Conservation (phyloP, 2,329 filamentous ascomycete species). For the Cladosporium sp. region DNA sequence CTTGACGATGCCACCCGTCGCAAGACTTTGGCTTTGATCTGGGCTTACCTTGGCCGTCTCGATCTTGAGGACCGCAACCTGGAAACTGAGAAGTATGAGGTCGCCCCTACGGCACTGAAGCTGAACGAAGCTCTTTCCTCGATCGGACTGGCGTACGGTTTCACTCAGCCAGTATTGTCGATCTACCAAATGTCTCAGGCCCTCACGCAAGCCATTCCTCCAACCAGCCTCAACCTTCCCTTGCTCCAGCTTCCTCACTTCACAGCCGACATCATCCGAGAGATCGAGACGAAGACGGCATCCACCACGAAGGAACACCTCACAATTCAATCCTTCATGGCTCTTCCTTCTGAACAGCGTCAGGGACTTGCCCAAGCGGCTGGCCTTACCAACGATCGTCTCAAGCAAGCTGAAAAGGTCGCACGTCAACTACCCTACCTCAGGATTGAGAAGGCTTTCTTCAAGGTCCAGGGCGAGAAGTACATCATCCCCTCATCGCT, state of each 20-base stretch:
- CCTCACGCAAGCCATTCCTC: slow-evolving; percentile 84
- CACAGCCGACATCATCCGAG: slow-evolving; percentile 58
- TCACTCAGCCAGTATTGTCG: slow-evolving; percentile 73
- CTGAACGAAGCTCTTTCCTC: slow-evolving; percentile 83
- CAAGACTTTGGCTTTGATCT: slow-evolving; percentile 84
- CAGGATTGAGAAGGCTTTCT: slow-evolving; percentile 86
- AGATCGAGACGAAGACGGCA: slow-evolving; percentile 62
- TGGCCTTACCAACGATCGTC: slow-evolving; percentile 71
- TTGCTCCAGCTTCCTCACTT: slow-evolving; percentile 90
- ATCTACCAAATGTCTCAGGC: slow-evolving; percentile 80
- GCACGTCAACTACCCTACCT: slow-evolving; percentile 81
- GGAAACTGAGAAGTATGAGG: slow-evolving; percentile 81
- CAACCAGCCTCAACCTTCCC: slow-evolving; percentile 56
- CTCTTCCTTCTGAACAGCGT: slow-evolving; percentile 69
- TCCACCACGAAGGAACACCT: slow-evolving; percentile 62
- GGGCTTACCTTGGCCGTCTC: slow-evolving; percentile 89
- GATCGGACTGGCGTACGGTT: slow-evolving; percentile 83
- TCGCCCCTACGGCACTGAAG: slow-evolving; percentile 78
- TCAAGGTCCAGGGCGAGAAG: slow-evolving; percentile 95
- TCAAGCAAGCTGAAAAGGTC: slow-evolving; percentile 68
- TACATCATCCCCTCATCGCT: slow-evolving; percentile 88
- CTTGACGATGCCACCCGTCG: slow-evolving; percentile 75
- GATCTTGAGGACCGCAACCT: slow-evolving; percentile 75
- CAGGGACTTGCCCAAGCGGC: slow-evolving; percentile 66
- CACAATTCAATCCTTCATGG: slow-evolving; percentile 84